Base-by-base conservation (phyloP, 208 protist genomes). In the Novymonas esmeraldas region DNA sequence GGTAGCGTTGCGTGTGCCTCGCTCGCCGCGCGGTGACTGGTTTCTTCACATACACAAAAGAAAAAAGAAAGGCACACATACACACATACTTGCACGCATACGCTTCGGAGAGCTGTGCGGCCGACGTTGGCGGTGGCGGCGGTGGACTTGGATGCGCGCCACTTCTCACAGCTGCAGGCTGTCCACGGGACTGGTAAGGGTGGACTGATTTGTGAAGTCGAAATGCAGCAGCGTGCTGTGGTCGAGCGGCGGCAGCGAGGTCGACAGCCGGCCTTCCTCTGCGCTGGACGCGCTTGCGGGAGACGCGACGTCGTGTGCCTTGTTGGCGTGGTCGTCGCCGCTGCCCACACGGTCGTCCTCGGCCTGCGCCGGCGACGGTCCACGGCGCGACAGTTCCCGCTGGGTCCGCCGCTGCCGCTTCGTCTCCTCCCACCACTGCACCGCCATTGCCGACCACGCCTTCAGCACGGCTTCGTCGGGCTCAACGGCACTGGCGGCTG, bases 351-450 rank as follows among this genome's bases (percentile, higher is more conserved):
- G 44, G 18, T 66, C 59, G 18, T 48, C n/a, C 31, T 42, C 20
- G 10, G 14, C 39, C 13, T n/a, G 51, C 34, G 55, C 24, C 55
- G 67, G 22, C 41, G 50, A 51, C 42, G n/a, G 6, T 59, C 13
- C 54, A 28, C 33, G 9, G 54, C 24, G 2, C 54, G 22, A 33
- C 41, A 13, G 10, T 20, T 38, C 38, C 33, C 41, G 67, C 38
- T 51, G 50, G 29, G 51, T 62, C 29, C 59, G 58, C 18, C 68
- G 59, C 10, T 59, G 59, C 38, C 38, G 68, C 68, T 73, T 73
- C 24, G 68, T 73, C 51, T 67, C 68, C 28, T 73, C 51, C 68
- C 68, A 73, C 68, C 68, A 73, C 46, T 65, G 57, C 20, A 61
- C 10, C 29, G 46, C 59, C 18, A 73, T 49, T 18, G 46, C 28